These are phyloP conservation scores for Calonectria pteridis DNA, from an alignment of 2,329 filamentous ascomycete species.

Conservation along the genomic window DNA sequence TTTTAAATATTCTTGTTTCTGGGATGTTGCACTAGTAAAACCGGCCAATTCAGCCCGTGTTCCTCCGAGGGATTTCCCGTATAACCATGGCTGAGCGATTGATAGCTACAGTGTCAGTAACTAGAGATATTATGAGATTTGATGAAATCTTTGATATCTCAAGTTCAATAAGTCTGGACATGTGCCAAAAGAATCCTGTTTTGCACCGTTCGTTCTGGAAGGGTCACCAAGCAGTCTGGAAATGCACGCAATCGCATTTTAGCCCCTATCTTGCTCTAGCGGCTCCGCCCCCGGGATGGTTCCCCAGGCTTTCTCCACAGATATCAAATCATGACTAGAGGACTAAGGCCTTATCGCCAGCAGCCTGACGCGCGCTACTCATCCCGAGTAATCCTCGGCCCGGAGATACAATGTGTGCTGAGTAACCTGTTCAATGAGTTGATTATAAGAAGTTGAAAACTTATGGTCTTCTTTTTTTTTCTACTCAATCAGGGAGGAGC, in stretches of 20 bases:
- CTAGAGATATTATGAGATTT: too few species aligned
- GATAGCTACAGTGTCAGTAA: too few species aligned
- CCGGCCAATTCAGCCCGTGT: too few species aligned
- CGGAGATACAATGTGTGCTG: background rate
- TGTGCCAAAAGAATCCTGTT: background rate
- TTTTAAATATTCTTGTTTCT: background rate
- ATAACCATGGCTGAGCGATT: too few species aligned
- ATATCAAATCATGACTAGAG: background rate
- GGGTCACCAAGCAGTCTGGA: background rate
- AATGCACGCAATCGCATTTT: background rate
- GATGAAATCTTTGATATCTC: background rate
- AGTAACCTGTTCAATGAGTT: background rate
- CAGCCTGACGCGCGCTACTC: background rate
- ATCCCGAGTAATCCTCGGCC: background rate
- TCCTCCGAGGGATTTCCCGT: too few species aligned
- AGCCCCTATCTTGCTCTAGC: background rate
- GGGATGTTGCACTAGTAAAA: too few species aligned
- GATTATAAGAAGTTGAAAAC: background rate
- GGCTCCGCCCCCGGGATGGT: background rate
- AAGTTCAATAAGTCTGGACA: background rate
- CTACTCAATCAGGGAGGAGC: too few species aligned
- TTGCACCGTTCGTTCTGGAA: background rate
- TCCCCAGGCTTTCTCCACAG: background rate
- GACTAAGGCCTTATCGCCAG: background rate
- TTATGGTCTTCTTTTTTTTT: background rate